These are phyloP conservation scores for Chaetomium tenue DNA, from an alignment of 495 filamentous ascomycete genomes.

Conservation along the genomic window DNA sequence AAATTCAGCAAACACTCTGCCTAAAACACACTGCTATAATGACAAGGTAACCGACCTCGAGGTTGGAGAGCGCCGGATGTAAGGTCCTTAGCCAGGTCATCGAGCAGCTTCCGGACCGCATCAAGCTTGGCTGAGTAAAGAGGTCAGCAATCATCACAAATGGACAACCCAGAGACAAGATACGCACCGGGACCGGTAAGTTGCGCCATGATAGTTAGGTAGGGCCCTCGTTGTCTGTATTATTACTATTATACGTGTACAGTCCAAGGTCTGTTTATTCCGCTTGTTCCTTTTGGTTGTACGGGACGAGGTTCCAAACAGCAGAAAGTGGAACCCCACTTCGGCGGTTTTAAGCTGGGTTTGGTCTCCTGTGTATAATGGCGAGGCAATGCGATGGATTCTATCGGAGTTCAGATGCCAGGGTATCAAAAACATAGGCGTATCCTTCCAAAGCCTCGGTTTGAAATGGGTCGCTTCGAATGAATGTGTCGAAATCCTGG, in stretches of 20 bases:
- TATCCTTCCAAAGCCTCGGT: not conserved
- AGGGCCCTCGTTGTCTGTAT: too few relatives aligned
- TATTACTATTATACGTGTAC: too few relatives aligned
- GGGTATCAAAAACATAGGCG: too few relatives aligned
- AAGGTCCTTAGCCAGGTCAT: constrained; percentile 58
- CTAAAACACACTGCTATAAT: too few relatives aligned
- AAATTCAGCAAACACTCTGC: not conserved
- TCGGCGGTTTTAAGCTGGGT: not conserved
- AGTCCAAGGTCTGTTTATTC: too few relatives aligned
- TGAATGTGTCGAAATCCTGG: not conserved
- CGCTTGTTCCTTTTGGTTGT: too few relatives aligned
- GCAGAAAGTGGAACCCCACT: too few relatives aligned
- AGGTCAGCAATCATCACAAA: constrained; percentile 15
- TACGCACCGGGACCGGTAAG: constrained; percentile 6
- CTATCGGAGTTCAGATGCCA: too few relatives aligned
- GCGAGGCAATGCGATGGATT: too few relatives aligned
- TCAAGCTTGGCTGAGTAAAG: constrained; percentile 56
- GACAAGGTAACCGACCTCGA: constrained; percentile 49
- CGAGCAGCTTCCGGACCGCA: constrained; percentile 60
- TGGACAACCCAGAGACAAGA: not conserved
- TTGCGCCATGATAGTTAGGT: not conserved
- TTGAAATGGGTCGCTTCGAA: not conserved
- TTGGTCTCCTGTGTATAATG: not conserved
- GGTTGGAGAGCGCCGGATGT: constrained; percentile 52
- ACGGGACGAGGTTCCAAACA: too few relatives aligned